Evolutionary conservation across 2,329 filamentous ascomycete species (phyloP), one percentile per base, ranked within the genome.

Genomic region (Aspergillus unguis): DNA sequence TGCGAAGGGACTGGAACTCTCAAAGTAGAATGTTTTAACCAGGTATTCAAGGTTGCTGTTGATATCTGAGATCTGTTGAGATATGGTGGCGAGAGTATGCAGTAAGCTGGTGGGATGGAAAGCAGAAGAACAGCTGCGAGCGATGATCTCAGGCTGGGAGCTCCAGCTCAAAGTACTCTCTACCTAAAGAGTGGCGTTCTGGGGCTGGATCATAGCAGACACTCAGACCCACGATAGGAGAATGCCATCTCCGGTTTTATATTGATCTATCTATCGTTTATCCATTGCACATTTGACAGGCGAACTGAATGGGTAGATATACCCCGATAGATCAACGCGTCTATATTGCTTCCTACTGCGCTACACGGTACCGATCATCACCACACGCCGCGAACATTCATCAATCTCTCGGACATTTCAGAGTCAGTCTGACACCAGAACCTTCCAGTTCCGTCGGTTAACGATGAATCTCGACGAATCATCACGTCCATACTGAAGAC

Each of bases 201-300:
- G 38, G 47, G 47, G 47, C 47, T 49, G 47, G 46, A 25, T 49
- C 38, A 49, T 49, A 31, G 38, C 46, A 49, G 9, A 43, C 9
- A 17, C 43, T 11, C 10, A 10, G 46, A 44, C 47, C 47, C 47
- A 49, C 40, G 47, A 49, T 43, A 49, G 47, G 47, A 49, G 47
- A 17, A 33, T 38, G 44, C 33, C 44, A 44, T 44, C 41, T 26
- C 41, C 41, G 27, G 41, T 29, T 32, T 44, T 44, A 23, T 26
- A 43, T 38, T 23, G 29, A 43, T 43, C 46, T 42, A 41, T 49
- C 46, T 36, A 26, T 33, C 6, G 17, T 17, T 17, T 17, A 17
- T 27, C 37, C 37, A 27, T 41, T 41, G 23, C 6, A 25, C 9
- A 23, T 23, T 23, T 38, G n/a, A 11, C 17, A 23, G 36, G 23